Conservation (phyloP, 1,284 basidiomycete genomes). For the Naganishia sp. region DNA sequence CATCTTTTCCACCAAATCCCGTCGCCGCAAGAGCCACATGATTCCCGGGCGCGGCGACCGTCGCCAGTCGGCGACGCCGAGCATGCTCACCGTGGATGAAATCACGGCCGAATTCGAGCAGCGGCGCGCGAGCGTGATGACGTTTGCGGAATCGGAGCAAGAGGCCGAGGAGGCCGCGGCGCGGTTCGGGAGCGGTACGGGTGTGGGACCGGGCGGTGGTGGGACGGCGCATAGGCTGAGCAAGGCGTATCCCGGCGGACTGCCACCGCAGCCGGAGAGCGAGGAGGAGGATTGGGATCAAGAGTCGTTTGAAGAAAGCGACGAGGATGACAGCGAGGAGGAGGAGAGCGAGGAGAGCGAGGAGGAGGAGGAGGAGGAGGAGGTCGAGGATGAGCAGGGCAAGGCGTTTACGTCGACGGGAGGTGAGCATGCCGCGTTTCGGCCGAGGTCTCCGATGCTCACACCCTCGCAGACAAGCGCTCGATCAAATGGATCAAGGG, state of each 20-base stretch:
- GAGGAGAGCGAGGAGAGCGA: conserved; percentile 38
- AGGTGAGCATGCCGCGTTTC: conserved; percentile 55
- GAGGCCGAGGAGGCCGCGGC: conserved; percentile 52
- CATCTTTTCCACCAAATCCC: conserved; percentile 55
- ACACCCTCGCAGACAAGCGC: conserved; percentile 55
- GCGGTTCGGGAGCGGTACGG: conserved; percentile 3
- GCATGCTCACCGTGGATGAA: conserved; percentile 92
- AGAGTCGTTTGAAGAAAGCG: conserved; percentile 31
- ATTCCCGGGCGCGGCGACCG: conserved; percentile 58
- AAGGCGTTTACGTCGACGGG: conserved; percentile 64
- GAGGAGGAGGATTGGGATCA: conserved; percentile 41
- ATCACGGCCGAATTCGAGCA: conserved; percentile 96
- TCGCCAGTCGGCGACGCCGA: conserved; percentile 83
- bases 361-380: conserved; percentile 50
- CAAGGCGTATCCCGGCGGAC: conserved; percentile 32
- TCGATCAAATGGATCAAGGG: conserved; percentile 98
- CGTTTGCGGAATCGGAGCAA: conserved; percentile 52
- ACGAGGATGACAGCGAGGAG: conserved; percentile 40
- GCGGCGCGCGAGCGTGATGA: conserved; percentile 61
- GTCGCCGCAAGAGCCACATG: conserved; percentile 52
- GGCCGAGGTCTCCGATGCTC: conserved; percentile 16
- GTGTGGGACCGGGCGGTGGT: conserved; percentile 45
- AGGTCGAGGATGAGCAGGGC: conserved; percentile 55
- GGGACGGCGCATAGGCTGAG: conserved; percentile 31
- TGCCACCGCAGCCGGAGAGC: conserved; percentile 41